Evolutionary conservation across 345 rosid species (phyloP).

Genomic region (Melaleuca alternifolia): DNA sequence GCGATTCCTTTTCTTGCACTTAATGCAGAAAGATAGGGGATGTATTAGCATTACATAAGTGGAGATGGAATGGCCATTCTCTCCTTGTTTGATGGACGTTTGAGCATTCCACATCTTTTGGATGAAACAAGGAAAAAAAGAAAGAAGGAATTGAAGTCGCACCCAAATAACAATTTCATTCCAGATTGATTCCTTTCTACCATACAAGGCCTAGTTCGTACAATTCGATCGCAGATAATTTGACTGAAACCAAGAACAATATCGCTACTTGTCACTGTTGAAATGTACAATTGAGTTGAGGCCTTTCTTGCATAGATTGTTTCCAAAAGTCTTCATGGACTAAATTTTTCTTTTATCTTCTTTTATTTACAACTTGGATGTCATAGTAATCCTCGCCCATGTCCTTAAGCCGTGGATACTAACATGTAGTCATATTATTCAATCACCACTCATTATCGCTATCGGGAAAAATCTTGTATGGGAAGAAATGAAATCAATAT

Average conservation of each 20-base stretch:
- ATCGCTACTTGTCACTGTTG: background rate
- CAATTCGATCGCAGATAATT: background rate
- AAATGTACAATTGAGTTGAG: background rate
- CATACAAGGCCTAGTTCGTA: background rate
- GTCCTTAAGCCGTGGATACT: background rate
- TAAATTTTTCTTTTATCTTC: background rate
- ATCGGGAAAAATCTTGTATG: no score
- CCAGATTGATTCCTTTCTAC: background rate
- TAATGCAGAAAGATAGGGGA: no score
- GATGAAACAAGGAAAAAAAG: background rate
- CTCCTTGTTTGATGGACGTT: no score
- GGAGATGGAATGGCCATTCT: no score
- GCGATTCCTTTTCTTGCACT: background rate
- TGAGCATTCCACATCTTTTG: background rate
- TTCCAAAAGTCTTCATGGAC: background rate
- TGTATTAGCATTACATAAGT: no score
- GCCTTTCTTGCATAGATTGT: background rate
- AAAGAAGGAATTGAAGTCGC: background rate
- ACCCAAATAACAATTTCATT: no score
- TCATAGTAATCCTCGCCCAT: background rate
- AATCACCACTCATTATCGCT: background rate
- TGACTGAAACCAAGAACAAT: background rate
- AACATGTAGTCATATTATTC: background rate
- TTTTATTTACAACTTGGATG: background rate
- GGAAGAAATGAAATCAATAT: no score